A percentile compares a stretch with the other conserved stretches of the same genome.
These are phyloP conservation scores for Cyberlindnera galapagoensis DNA, from an alignment of 805 yeast species.

Conservation along the genomic window DNA sequence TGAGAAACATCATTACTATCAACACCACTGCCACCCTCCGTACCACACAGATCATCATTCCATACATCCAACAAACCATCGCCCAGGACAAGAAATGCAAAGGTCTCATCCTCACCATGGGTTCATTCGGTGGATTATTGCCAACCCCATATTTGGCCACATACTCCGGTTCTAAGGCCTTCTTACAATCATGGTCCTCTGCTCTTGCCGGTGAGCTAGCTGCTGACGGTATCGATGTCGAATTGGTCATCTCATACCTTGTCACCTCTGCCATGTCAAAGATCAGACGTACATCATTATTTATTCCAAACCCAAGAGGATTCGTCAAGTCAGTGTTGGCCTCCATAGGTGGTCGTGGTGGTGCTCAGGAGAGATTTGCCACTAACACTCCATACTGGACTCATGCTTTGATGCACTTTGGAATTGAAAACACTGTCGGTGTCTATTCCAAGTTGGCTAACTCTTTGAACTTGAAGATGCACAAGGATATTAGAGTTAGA, in stretches of 20 bases:
- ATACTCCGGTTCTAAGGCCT: conserved; percentile 94
- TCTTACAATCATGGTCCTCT: conserved; percentile 87
- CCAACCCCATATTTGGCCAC: conserved; percentile 92
- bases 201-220: conserved; percentile 84
- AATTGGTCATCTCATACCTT: conserved; percentile 76
- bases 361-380: conserved; percentile 86
- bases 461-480: conserved; percentile 65
- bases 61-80: conserved; percentile 54
- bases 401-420: conserved; percentile 89
- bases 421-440: conserved; percentile 73
- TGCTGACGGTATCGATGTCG: conserved; percentile 70
- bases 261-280: conserved; percentile 97
- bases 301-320: conserved; percentile 74
- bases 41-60: conserved; percentile 75
- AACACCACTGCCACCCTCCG: conserved; percentile 81
- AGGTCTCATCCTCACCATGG: conserved; percentile 89
- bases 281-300: conserved; percentile 64
- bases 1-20: conserved; percentile 74
- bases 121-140: conserved; percentile 90
- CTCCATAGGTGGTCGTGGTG: conserved; percentile 75
- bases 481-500: conserved; percentile 68
- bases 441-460: conserved; percentile 70
- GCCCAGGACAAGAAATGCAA: conserved; percentile 29
- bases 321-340: conserved; percentile 73
- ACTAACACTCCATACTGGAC: conserved; percentile 90